Evolutionary conservation across 2,329 filamentous ascomycete genomes (phyloP), one percentile per base, ranked within the genome.

Genomic region (Tolypocladium sp.): DNA sequence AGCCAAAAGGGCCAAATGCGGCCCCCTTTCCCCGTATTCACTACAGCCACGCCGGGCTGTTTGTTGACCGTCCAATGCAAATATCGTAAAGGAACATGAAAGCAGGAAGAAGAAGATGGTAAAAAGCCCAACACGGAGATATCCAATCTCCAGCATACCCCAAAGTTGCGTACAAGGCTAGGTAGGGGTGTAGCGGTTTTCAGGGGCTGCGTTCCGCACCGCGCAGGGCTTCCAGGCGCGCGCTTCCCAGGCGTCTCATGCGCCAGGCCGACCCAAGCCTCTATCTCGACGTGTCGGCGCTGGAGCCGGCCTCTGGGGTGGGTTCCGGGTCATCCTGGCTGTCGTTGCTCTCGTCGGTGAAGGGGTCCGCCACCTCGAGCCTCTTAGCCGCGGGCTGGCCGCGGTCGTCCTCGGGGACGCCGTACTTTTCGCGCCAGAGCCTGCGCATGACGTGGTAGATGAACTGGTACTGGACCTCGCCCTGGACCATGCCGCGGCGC

Each of bases 401-500:
- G 49, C 56, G 55, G 42, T 75, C 70, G 35, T 74, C 72, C 41
- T 66, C 63, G 20, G 38, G n/a, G 20, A 64, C 30, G 37, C 78
- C 77, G 67, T 89, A 85, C 67, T 81, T 86, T 40, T 90, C 85
- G 62, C 85, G 76, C 86, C 89, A 92, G 58, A 85, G 77, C 70
- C 91, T 88, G 57, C 85, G 83, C 67, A 97, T 73, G 1, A 95
- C 90, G 68, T 92, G 86, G 75, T 99, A 97, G 59, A 99, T 83
- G 71, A 97, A 97, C 42, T 84, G 75, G 67, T 90, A 94, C 71
- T 99, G 94, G 55, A 82, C 72, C 66, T 93, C 89, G 53, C 90
- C 88, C 75, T 97, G 94, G 6, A 99, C 94, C 94, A 99, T 99
- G 74, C 88, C 90, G 77, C 91, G 90, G 22, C 94, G 84, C 77